phyloP scores from a whole-genome alignment of 345 rosid genomes.

The Linum tenue region DNA sequence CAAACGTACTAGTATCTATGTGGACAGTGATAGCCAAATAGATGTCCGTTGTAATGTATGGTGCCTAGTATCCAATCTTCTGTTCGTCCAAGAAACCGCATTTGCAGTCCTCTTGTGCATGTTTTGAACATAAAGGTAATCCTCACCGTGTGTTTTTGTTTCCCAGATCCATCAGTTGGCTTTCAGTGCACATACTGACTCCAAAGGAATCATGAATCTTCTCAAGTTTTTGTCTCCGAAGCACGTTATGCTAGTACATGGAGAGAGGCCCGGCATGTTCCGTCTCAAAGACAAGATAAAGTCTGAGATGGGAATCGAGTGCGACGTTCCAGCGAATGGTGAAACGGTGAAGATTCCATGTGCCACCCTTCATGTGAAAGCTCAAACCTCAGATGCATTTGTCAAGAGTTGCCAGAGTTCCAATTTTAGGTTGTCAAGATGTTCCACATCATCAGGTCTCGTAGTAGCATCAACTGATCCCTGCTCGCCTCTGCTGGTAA shows the following conservation, averaged over 20 bases:
- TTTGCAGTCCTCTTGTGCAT: background rate
- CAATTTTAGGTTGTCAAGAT: conserved; percentile 42
- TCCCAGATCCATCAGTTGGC: conserved; percentile 84
- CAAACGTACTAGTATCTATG: conserved; percentile 63
- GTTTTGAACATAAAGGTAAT: background rate
- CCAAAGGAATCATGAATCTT: conserved; percentile 95
- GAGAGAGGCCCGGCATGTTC: conserved; percentile 86
- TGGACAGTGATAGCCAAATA: conserved; percentile 75
- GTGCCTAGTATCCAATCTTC: too few species aligned
- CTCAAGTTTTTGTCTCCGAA: conserved; percentile 72
- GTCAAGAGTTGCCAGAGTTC: conserved; percentile 51
- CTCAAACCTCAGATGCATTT: conserved; percentile 57
- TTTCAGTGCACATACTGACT: conserved; percentile 92
- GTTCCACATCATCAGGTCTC: conserved; percentile 2
- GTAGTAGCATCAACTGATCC: conserved; percentile 7
- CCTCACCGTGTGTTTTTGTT: background rate
- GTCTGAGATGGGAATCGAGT: conserved; percentile 59
- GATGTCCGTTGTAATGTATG: conserved; percentile 54
- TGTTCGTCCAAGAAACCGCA: conserved; percentile 6
- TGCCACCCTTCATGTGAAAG: conserved; percentile 37
- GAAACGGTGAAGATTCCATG: conserved; percentile 62
- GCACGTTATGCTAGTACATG: conserved; percentile 77
- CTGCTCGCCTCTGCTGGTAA: conserved; percentile 27
- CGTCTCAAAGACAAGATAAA: conserved; percentile 57
- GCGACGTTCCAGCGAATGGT: conserved; percentile 68